These are phyloP conservation scores for Monilinia vaccinii-corymbosi DNA, from an alignment of 2,329 filamentous ascomycete species.

Conservation along the genomic window DNA sequence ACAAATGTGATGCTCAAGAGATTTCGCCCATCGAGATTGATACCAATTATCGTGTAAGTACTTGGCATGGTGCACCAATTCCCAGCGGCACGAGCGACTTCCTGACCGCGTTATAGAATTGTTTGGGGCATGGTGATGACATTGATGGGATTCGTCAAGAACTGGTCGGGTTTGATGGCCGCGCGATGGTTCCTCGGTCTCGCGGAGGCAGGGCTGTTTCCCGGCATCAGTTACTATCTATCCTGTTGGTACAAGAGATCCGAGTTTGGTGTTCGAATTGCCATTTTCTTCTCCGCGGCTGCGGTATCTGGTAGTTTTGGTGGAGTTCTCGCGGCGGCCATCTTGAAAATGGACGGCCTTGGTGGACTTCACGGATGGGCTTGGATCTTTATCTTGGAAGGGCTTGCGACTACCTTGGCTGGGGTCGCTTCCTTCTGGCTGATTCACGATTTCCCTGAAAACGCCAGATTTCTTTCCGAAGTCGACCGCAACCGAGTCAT, in stretches of 20 bases:
- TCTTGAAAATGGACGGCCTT: constrained; percentile 59
- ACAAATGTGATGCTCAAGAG: constrained; percentile 66
- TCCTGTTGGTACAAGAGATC: constrained; percentile 75
- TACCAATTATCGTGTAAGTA: constrained; percentile 70
- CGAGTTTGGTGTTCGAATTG: constrained; percentile 72
- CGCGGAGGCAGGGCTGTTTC: constrained; percentile 67
- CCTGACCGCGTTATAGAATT: constrained; percentile 34
- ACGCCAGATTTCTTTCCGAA: constrained; percentile 62
- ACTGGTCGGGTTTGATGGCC: constrained; percentile 28
- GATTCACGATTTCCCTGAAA: constrained; percentile 74
- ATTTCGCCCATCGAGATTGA: constrained; percentile 66
- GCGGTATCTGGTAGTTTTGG: constrained; percentile 72
- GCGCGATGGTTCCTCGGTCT: constrained; percentile 55
- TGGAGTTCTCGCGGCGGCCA: constrained; percentile 63
- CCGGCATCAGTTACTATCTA: constrained; percentile 70
- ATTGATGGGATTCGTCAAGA: constrained; percentile 32
- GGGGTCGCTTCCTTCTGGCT: constrained; percentile 65
- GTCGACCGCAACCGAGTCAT: constrained; percentile 64
- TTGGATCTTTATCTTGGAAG: constrained; percentile 64
- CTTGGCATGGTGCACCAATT: background rate
- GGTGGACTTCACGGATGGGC: constrained; percentile 48
- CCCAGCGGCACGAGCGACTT: background rate
- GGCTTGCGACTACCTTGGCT: constrained; percentile 58
- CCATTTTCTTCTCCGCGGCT: constrained; percentile 77
- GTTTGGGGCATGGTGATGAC: constrained; percentile 62